Evolutionary conservation across 2,329 filamentous ascomycete genomes (phyloP), one percentile per base, ranked within the genome.

Genomic region (Aspergillus pseudotamarii): DNA sequence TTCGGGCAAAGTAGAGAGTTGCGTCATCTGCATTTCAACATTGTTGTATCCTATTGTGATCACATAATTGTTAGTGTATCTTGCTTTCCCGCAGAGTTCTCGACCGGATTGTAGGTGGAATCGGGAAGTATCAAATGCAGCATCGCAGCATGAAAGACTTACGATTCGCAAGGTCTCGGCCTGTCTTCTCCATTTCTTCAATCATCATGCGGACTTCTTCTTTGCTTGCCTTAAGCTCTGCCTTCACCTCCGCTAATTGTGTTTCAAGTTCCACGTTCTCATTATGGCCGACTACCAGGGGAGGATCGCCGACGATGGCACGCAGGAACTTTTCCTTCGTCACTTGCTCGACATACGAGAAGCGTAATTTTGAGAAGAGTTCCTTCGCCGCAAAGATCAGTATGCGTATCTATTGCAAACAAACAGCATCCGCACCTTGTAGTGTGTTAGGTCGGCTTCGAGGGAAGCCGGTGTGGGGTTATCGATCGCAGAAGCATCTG

Each of bases 251-350:
- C 4, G 83, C 84, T 19, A 92, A 81, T 64, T 92, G 89, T 61
- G 85, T 83, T 74, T 95, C 92, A 28, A 96, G 80, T 62, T 89
- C 88, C 55, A 90, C 81, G 75, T 97, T 98, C 74, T 98, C 94
- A 70, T 89, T 86, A 50, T 89, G 87, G 46, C 90, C 90, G 62
- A 96, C 91, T 53, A 98, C 90, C 19, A 94, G 84, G 0, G 94
- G 95, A 56, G 94, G 93, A 66, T 97, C 92, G 66, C 92, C 93
- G 19, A 96, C 93, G 70, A 98, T 96, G 67, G 92, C 90, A 69
- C 93, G 92, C 60, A 99, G 89, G 78, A 97, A 98, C 74, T 97
- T 96, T 78, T 99, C 95, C 80, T 98, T 99, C 51, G 94, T 98
- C 66, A 98, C 93, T 82, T 98, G 95, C 80, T 99, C 95, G 71